A percentile compares a stretch with the other conserved stretches of the same genome.
Conservation (phyloP, 176 grass and related monocot species). For the Carex pumila region DNA sequence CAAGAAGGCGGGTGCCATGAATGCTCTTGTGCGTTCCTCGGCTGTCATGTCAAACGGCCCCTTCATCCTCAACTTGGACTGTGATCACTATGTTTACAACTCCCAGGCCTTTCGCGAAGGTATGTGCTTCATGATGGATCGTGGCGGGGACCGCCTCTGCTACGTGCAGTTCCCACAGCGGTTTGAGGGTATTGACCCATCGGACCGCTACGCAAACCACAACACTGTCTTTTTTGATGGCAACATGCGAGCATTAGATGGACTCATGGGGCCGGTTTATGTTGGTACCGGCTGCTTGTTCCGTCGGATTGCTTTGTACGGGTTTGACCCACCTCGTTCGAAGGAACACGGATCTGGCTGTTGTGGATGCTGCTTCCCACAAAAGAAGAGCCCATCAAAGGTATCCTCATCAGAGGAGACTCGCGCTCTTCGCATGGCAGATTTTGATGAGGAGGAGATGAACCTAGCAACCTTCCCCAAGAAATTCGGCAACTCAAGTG, state of each 20-base stretch:
- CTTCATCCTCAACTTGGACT: conserved; percentile 97
- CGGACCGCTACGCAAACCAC: conserved; percentile 95
- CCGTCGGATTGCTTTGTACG: conserved; percentile 81
- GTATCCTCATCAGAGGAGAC: conserved; percentile 54
- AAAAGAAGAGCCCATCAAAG: conserved; percentile 37
- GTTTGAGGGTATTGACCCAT: conserved; percentile 97
- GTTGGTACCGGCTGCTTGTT: conserved; percentile 93
- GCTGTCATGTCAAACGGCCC: conserved; percentile 99
- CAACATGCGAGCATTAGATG: conserved; percentile 91
- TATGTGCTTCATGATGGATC: conserved; percentile 99
- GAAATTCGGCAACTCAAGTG: conserved; percentile 88
- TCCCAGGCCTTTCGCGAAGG: conserved; percentile 92
- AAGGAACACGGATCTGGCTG: conserved; percentile 63
- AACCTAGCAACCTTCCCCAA: conserved; percentile 83
- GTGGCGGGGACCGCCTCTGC: conserved; percentile 82
- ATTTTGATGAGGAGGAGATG: conserved; percentile 88
- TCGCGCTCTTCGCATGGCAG: conserved; percentile 61
- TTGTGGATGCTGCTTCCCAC: conserved; percentile 86
- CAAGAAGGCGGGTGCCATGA: conserved; percentile 99
- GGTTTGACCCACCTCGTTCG: conserved; percentile 86
- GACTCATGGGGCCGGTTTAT: conserved; percentile 85
- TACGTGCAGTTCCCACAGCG: conserved; percentile 97
- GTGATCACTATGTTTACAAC: conserved; percentile 96
- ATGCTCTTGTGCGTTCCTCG: conserved; percentile 81
- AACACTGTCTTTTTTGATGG: conserved; percentile 98